phyloP scores from a whole-genome alignment of 2,329 filamentous ascomycete species.

The Curvularia spicifera region DNA sequence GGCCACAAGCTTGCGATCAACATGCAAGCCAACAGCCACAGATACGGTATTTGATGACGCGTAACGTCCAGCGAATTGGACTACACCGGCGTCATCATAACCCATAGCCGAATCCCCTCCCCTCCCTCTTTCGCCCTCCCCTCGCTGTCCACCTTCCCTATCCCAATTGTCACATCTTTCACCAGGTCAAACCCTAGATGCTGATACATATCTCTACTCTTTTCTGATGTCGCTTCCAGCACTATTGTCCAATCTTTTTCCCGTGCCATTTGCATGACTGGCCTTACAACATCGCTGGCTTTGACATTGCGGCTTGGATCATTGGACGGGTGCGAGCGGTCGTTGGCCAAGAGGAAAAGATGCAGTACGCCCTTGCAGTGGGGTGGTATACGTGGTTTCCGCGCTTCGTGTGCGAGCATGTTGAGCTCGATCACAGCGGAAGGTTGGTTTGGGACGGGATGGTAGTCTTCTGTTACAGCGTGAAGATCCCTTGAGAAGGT shows the following conservation, averaged over 20 bases:
- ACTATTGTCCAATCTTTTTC: conserved; percentile 13
- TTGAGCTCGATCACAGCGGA: conserved; percentile 7
- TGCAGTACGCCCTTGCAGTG: conserved; percentile 8
- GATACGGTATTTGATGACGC: not conserved
- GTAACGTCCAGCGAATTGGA: not conserved
- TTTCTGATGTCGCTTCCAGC: conserved; percentile 10
- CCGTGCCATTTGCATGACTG: conserved; percentile 12
- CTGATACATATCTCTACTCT: conserved; percentile 11
- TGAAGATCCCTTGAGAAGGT: not conserved
- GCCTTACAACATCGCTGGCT: conserved; percentile 13
- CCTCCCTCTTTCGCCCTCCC: conserved; percentile 13
- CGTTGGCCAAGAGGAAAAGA: conserved; percentile 11
- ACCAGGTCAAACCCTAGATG: conserved; percentile 12
- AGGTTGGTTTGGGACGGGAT: conserved; percentile 1
- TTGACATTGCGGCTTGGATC: conserved; percentile 4
- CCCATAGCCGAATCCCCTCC: conserved; percentile 13
- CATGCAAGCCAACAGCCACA: not conserved
- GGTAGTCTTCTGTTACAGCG: not conserved
- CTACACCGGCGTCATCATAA: conserved; percentile 13
- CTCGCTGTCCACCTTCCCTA: conserved; percentile 4
- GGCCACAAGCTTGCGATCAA: not conserved
- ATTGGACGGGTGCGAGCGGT: conserved; percentile 6
- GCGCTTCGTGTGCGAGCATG: not conserved
- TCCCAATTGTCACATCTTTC: conserved; percentile 8
- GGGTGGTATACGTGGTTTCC: conserved; percentile 1